phyloP scores from a whole-genome alignment of 2,329 filamentous ascomycete genomes.

The Epichloe typhina region DNA sequence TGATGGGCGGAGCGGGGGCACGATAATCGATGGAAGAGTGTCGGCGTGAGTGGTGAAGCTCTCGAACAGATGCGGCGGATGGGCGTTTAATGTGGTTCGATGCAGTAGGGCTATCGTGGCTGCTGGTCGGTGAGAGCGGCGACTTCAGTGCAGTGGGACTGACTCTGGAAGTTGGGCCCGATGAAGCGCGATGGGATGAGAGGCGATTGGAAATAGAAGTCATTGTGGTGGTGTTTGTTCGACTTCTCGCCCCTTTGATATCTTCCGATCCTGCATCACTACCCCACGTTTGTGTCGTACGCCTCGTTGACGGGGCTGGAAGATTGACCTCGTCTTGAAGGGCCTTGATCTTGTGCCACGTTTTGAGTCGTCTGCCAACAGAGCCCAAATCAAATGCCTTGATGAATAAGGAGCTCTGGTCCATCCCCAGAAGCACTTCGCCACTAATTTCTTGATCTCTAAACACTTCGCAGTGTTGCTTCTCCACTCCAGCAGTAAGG shows the following conservation, averaged over 20 bases:
- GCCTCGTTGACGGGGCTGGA: constrained; percentile 22
- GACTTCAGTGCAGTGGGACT: constrained; percentile 31
- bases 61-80: constrained; percentile 70
- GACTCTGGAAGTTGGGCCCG: constrained; percentile 34
- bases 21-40: constrained; percentile 78
- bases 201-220: constrained; percentile 32
- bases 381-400: constrained; percentile 91
- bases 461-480: constrained; percentile 86
- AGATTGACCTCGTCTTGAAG: constrained; percentile 75
- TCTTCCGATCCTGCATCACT: constrained; percentile 47
- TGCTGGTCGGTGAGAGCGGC: constrained; percentile 23
- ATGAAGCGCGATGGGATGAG: constrained; percentile 35
- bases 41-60: constrained; percentile 70
- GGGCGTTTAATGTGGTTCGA: constrained; percentile 44
- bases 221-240: constrained; percentile 42
- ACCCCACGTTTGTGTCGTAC: constrained; percentile 43
- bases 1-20: constrained; percentile 11
- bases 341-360: constrained; percentile 91
- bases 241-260: constrained; percentile 35
- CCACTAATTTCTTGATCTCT: constrained; percentile 91
- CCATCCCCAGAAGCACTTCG: constrained; percentile 86
- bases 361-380: constrained; percentile 78
- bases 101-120: constrained; percentile 33
- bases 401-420: constrained; percentile 87
- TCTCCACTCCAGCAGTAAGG: constrained; percentile 72